Conservation (phyloP, 2,329 filamentous ascomycete species). For the Aphanoascus verrucosus region DNA sequence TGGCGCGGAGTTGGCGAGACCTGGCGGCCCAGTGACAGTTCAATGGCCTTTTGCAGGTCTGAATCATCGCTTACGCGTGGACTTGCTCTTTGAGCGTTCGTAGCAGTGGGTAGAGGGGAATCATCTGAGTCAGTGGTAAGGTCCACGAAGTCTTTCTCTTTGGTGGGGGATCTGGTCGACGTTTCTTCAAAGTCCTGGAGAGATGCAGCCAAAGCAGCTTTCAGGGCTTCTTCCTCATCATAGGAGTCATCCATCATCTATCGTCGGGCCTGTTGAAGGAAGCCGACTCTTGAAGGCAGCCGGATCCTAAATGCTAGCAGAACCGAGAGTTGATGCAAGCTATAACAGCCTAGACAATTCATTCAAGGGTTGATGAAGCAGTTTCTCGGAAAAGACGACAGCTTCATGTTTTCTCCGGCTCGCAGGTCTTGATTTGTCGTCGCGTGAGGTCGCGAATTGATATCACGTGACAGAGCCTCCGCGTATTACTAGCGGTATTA, state of each 20-base stretch:
- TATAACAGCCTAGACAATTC: too few species aligned
- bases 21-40: slow-evolving; percentile 21
- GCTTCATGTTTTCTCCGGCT: too few species aligned
- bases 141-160: slow-evolving; percentile 8
- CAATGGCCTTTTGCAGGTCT: slow-evolving; percentile 21
- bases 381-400: too few species aligned
- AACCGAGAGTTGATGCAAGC: too few species aligned
- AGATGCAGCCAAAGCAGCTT: slow-evolving; percentile 3
- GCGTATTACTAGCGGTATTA: too few species aligned
- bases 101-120: not conserved
- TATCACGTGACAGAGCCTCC: too few species aligned
- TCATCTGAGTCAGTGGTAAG: slow-evolving; percentile 13
- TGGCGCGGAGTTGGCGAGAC: not conserved
- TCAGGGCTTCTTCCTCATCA: slow-evolving; percentile 4
- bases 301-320: too few species aligned
- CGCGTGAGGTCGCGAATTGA: too few species aligned
- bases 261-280: not conserved
- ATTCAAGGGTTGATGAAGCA: too few species aligned
- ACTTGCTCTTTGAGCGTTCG: not conserved
- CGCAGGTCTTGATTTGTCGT: too few species aligned
- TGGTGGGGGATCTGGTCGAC: not conserved
- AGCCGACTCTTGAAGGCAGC: too few species aligned
- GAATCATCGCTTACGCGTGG: slow-evolving; percentile 6
- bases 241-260: not conserved
- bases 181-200: not conserved